Conservation (phyloP, 2,329 filamentous ascomycete species). For the Alternaria brassicae region DNA sequence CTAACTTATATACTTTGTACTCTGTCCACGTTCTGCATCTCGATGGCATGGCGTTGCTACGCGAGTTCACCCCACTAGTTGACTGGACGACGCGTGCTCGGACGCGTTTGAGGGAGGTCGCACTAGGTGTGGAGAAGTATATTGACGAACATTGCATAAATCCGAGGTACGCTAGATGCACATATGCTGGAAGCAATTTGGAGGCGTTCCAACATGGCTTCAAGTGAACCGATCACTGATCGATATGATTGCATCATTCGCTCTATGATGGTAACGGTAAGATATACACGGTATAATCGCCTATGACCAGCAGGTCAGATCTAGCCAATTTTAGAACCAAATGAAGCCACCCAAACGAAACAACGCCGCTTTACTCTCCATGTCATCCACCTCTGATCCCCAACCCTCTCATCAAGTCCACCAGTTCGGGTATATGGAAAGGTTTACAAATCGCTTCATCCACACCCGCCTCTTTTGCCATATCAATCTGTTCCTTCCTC, state of each 20-base stretch:
- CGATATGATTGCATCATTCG: background rate
- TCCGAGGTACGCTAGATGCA: background rate
- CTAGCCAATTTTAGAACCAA: background rate
- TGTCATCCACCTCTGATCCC: background rate
- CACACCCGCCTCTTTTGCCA: conserved; percentile 31
- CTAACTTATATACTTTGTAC: background rate
- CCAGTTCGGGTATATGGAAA: conserved; percentile 55
- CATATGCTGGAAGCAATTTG: background rate
- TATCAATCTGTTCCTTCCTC: conserved; percentile 35
- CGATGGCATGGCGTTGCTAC: conserved; percentile 7
- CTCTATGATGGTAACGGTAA: background rate
- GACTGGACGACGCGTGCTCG: conserved; percentile 19
- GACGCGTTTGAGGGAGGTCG: conserved; percentile 11
- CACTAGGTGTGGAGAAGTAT: conserved; percentile 6
- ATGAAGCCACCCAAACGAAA: background rate
- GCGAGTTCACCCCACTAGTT: conserved; percentile 8
- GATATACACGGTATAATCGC: background rate
- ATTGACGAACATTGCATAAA: background rate
- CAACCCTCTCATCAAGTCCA: conserved; percentile 2
- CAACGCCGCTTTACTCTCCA: background rate
- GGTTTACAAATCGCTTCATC: conserved; percentile 74
- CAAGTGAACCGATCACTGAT: background rate
- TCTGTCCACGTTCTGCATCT: conserved; percentile 1
- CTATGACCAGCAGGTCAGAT: background rate
- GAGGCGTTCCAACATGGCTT: background rate